Conservation (phyloP, 345 rosid genomes). For the Xanthoceras sorbifolium region DNA sequence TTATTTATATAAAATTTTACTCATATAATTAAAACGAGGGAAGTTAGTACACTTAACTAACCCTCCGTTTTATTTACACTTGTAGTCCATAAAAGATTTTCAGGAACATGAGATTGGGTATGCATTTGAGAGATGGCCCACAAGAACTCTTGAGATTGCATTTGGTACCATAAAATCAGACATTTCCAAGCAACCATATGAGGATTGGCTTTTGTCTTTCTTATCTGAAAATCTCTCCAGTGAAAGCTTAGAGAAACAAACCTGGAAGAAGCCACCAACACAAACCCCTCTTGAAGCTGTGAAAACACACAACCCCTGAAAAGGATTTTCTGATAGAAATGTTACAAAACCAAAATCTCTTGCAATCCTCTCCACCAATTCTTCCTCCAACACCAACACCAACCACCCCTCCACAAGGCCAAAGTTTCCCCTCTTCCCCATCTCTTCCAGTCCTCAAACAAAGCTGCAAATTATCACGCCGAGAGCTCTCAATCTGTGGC, state of each 20-base stretch:
- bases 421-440: slow-evolving; percentile 27
- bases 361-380: slow-evolving; percentile 34
- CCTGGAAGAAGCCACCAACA: neutral
- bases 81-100: neutral
- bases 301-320: neutral
- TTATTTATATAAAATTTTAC: no score
- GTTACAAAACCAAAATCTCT: slow-evolving; percentile 41
- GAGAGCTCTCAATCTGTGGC: slow-evolving; percentile 47
- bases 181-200: slow-evolving; percentile 1
- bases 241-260: neutral
- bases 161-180: neutral
- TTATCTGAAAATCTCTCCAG: slow-evolving; percentile 1
- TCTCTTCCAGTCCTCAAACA: slow-evolving; percentile 30
- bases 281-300: neutral
- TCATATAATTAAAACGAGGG: no score
- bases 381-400: slow-evolving; percentile 36
- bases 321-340: slow-evolving; percentile 24
- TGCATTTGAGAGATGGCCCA: slow-evolving; percentile 13
- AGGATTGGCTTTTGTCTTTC: neutral
- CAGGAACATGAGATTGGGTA: neutral
- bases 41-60: no score
- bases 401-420: slow-evolving; percentile 24
- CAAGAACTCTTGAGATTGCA: neutral
- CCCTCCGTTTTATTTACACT: no score
- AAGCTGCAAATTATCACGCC: slow-evolving; percentile 52